Evolutionary conservation across 2,329 filamentous ascomycete genomes (phyloP).

Genomic region (Fusarium lateritium): DNA sequence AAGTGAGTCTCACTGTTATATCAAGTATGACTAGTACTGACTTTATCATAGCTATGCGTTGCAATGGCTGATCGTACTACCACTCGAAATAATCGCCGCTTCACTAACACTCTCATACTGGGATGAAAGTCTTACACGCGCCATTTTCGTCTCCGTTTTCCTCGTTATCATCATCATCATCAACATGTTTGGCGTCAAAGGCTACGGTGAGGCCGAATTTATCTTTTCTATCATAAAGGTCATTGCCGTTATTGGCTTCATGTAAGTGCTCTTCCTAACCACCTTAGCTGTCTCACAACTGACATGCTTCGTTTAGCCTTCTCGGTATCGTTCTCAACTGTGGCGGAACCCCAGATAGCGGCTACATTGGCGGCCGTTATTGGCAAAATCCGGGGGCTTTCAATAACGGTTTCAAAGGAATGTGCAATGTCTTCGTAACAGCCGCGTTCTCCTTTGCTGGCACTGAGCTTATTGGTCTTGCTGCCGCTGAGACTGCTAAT

Average conservation of each 20-base stretch:
- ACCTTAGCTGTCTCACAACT: slow-evolving; percentile 48
- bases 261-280: slow-evolving; percentile 66
- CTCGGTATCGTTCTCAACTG: slow-evolving; percentile 89
- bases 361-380: slow-evolving; percentile 84
- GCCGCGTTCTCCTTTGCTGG: slow-evolving; percentile 84
- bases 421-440: slow-evolving; percentile 83
- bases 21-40: slow-evolving; percentile 4
- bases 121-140: slow-evolving; percentile 74
- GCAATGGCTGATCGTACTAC: slow-evolving; percentile 88
- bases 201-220: slow-evolving; percentile 92
- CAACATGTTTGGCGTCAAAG: slow-evolving; percentile 90
- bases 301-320: slow-evolving; percentile 66
- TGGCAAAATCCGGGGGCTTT: slow-evolving; percentile 89
- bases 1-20: slow-evolving; percentile 69
- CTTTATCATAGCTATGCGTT: slow-evolving; percentile 76
- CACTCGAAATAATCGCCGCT: slow-evolving; percentile 89
- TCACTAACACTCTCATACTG: slow-evolving; percentile 89
- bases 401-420: slow-evolving; percentile 86
- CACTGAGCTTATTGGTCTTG: slow-evolving; percentile 82
- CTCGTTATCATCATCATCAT: slow-evolving; percentile 81
- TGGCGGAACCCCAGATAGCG: slow-evolving; percentile 79
- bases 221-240: slow-evolving; percentile 90
- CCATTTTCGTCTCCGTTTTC: slow-evolving; percentile 88
- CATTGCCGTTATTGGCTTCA: slow-evolving; percentile 87
- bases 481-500: slow-evolving; percentile 84